Base-by-base conservation (phyloP, 2,329 filamentous ascomycete species). In the Arthrobotrys entomopaga region DNA sequence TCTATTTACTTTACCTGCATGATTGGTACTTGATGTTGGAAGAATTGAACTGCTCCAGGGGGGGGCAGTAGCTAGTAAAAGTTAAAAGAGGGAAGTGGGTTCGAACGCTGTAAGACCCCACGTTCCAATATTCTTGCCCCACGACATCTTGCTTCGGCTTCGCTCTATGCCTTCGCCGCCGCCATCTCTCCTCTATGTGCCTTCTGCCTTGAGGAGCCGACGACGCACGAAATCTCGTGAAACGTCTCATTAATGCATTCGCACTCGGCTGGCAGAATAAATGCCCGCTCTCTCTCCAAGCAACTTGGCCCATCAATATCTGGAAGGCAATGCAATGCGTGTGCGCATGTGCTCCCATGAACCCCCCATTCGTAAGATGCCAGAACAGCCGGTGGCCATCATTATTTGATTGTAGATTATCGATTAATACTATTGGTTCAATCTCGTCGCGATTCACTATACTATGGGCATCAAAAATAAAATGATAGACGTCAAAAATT, bases 261-360 rank as follows among this genome's bases (percentile, higher is more conserved):
- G 16, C 46, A 50, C 19, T 13, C 46, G 22, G 15, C 16, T 50
- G 15, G 13, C 43, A 50, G 10, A 52, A 52, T 38, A 34, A 50
- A 63, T 40, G 40, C n/a, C 20, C n/a, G 43, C 19, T 43, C 38
- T n/a, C 38, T n/a, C 6, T 34, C 29, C 29, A 34, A 3, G 29
- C 42, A 24, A 22, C 60, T 65, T 60, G 60, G 54, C 67, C 67
- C 53, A 65, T 59, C 58, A 16, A 52, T 53, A 65, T 59, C 58
- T 13, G 46, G 29, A 20, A 19, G 24, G 20, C 26, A 40, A 29
- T 59, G 42, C 42, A 59, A 66, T 58, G 48, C n/a, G 56, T 48
- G 56, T 50, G 56, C 49, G 48, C n/a, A 48, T 48, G 56, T 50
- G 56, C 49, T 34, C 46, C 50, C 56, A 40, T 61, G 57, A 59